phyloP scores from a whole-genome alignment of 1,139 yeast species.

The Eremothecium cymbalariae region DNA sequence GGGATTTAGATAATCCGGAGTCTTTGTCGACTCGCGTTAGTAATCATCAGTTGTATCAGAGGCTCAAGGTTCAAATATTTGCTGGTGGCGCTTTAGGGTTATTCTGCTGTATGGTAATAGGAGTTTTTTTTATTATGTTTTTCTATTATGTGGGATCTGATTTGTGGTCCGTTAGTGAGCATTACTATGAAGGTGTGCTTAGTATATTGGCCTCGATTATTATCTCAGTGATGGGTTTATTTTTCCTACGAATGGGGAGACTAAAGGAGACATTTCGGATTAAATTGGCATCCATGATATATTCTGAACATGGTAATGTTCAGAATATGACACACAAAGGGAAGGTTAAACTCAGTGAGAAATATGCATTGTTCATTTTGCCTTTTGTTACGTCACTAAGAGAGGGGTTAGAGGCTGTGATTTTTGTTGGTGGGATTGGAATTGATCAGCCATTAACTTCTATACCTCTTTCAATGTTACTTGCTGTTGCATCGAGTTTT shows the following conservation, averaged over 20 bases:
- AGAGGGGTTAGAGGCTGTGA: constrained; percentile 91
- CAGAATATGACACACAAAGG: constrained; percentile 10
- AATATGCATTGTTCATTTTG: constrained; percentile 70
- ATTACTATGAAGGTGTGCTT: constrained; percentile 87
- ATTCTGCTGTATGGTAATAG: constrained; percentile 63
- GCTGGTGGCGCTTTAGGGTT: constrained; percentile 67
- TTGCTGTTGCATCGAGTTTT: constrained; percentile 62
- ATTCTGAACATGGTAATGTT: constrained; percentile 29
- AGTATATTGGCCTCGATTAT: constrained; percentile 75
- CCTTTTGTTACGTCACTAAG: constrained; percentile 81
- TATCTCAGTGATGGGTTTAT: constrained; percentile 85
- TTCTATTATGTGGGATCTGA: constrained; percentile 74
- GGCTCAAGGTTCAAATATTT: constrained; percentile 68
- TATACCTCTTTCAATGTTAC: constrained; percentile 72
- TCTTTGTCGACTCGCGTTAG: constrained; percentile 10
- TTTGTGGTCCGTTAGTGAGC: constrained; percentile 81
- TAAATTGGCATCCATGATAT: constrained; percentile 70
- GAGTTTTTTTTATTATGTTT: constrained; percentile 78
- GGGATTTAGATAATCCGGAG: constrained; percentile 7
- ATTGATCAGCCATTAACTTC: constrained; percentile 66
- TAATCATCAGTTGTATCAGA: constrained; percentile 42
- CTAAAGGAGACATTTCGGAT: constrained; percentile 89
- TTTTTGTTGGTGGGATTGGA: constrained; percentile 84
- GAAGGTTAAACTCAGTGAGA: constrained; percentile 37
- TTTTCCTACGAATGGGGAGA: constrained; percentile 84